Percentiles rank a stretch among this genome's conserved stretches.
phyloP scores from a whole-genome alignment of 2,329 filamentous ascomycete species.

The Penicillium sp. region DNA sequence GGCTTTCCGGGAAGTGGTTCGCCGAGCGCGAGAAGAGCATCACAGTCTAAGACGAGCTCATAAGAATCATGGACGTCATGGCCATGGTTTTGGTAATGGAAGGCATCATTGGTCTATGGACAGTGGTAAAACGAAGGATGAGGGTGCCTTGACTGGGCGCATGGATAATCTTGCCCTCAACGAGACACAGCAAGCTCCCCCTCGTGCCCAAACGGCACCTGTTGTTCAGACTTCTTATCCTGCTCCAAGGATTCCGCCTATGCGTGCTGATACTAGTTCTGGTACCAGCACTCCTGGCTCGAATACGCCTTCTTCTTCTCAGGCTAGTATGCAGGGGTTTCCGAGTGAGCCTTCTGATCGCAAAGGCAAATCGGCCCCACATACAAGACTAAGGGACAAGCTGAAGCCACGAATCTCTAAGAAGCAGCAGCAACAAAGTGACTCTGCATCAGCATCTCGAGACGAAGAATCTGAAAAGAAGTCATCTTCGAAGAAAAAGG shows the following conservation, averaged over 20 bases:
- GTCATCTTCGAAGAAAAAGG: background rate
- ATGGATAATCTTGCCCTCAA: slow-evolving; percentile 19
- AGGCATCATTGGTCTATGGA: background rate
- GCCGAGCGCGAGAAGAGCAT: slow-evolving; percentile 38
- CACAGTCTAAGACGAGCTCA: slow-evolving; percentile 28
- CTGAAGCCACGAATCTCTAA: slow-evolving; percentile 17
- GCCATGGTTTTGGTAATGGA: background rate
- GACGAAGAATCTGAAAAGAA: background rate
- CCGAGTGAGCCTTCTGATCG: slow-evolving; percentile 12
- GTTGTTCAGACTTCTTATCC: background rate
- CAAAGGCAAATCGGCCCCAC: slow-evolving; percentile 6
- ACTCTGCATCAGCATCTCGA: background rate
- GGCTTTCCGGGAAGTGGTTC: slow-evolving; percentile 37
- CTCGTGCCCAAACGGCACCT: slow-evolving; percentile 1
- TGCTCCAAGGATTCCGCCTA: background rate
- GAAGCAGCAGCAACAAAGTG: slow-evolving; percentile 9
- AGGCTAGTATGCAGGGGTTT: slow-evolving; percentile 11
- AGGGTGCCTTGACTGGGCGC: slow-evolving; percentile 18
- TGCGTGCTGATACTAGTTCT: slow-evolving; percentile 11
- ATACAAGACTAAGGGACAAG: slow-evolving; percentile 19
- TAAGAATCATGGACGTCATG: slow-evolving; percentile 24
- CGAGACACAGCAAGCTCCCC: background rate
- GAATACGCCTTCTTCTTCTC: slow-evolving; percentile 8
- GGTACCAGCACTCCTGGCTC: slow-evolving; percentile 5
- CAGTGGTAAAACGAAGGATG: background rate